Evolutionary conservation across 2,329 filamentous ascomycete genomes (phyloP), one percentile per base, ranked within the genome.

Genomic region (Hypoxylon sp.): DNA sequence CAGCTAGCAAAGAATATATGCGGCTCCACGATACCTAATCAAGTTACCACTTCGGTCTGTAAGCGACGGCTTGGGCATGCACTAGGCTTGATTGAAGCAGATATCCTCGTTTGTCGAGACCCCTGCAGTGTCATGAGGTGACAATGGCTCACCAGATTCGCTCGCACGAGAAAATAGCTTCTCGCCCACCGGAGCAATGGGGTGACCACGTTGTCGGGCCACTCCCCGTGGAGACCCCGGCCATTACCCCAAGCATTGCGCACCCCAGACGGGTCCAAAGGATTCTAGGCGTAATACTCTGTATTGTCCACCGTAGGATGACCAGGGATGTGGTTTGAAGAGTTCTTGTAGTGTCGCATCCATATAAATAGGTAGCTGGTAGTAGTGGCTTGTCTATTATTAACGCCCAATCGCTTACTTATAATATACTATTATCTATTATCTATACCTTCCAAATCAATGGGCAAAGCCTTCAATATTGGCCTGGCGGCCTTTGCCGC

Each of bases 161-260:
- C 5, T 42, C 14, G n/a, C n/a, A 39, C 14, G 37, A 8, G 5
- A 17, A 17, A 39, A 37, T 39, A n/a, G 37, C 14, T 42, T 42
- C 37, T 19, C 37, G 37, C 37, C 37, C n/a, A n/a, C n/a, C n/a
- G 37, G 37, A n/a, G 37, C 19, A 42, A 42, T 42, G 14, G 37
- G 37, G 37, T 42, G 37, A 42, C 37, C 37, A 42, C n/a, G 37
- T 42, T 42, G n/a, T 42, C 37, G 37, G 37, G 37, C 14, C 37
- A 42, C 14, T 42, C 37, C 37, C 37, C 37, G 9, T 17, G 37
- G 37, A 17, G n/a, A 42, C 37, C 37, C 37, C 37, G 11, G 37
- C 14, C 37, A 42, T 42, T 42, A 17, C 37, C 37, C 37, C 37
- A 42, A 17, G n/a, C 37, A 39, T 17, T 39, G 6, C 14, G 35